Evolutionary conservation across 1,139 yeast species (phyloP).

Genomic region (Suhomyces choctaworum): DNA sequence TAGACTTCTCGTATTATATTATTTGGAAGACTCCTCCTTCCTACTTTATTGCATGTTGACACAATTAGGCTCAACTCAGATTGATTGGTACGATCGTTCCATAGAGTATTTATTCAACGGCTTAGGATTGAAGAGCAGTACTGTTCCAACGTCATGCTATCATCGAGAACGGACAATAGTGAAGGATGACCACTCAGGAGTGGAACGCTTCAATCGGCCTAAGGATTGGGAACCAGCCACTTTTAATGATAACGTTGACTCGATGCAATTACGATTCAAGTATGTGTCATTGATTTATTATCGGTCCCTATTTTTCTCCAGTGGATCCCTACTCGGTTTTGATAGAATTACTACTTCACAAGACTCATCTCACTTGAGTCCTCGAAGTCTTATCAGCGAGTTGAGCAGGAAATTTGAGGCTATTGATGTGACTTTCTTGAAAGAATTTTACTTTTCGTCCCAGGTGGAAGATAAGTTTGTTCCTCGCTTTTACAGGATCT

Average conservation of each 20-base stretch:
- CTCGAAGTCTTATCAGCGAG: conserved; percentile 14
- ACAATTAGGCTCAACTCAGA: conserved; percentile 20
- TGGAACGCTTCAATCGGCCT: conserved; percentile 9
- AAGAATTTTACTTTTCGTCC: conserved; percentile 14
- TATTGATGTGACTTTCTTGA: conserved; percentile 13
- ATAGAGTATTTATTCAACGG: conserved; percentile 34
- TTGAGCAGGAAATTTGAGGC: conserved; percentile 13
- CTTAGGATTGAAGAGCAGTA: conserved; percentile 18
- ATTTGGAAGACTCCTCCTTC: conserved; percentile 14
- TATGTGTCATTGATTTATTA: conserved; percentile 24
- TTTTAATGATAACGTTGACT: conserved; percentile 27
- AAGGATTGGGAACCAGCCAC: conserved; percentile 2
- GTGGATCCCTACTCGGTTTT: conserved; percentile 12
- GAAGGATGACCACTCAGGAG: conserved; percentile 18
- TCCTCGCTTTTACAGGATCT: conserved; percentile 12
- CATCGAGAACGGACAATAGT: conserved; percentile 29
- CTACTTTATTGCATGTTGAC: conserved; percentile 19
- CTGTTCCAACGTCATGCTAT: conserved; percentile 31
- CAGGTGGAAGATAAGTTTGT: conserved; percentile 1
- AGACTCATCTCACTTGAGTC: conserved; percentile 10
- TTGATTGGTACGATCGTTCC: conserved; percentile 36
- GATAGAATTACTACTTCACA: conserved; percentile 6
- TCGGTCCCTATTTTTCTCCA: conserved; percentile 22
- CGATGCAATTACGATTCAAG: conserved; percentile 31
- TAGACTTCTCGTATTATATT: conserved; percentile 10